These are phyloP conservation scores for Abrus precatorius DNA, from an alignment of 306 rosid species.

Conservation along the genomic window DNA sequence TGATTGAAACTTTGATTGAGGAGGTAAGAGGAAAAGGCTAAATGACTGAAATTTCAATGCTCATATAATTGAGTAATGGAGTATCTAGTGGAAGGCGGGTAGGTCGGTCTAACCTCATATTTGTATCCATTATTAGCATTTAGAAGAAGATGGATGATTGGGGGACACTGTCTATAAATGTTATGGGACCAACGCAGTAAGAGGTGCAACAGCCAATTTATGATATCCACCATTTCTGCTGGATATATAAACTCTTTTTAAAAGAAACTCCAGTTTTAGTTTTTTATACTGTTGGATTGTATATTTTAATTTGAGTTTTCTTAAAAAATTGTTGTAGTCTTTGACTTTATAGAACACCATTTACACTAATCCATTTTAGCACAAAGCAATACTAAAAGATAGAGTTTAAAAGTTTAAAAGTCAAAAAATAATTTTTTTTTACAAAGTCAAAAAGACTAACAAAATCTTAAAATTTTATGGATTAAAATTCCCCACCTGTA, in stretches of 20 bases:
- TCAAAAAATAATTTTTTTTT: too few species aligned
- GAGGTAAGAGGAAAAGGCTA: not conserved
- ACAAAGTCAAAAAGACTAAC: too few species aligned
- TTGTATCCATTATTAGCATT: conserved; percentile 8
- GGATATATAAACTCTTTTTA: not conserved
- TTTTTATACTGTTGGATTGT: too few species aligned
- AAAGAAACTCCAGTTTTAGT: too few species aligned
- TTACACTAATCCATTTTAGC: too few species aligned
- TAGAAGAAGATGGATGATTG: conserved; percentile 19
- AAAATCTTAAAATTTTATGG: too few species aligned
- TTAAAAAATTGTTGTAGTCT: too few species aligned
- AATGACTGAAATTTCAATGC: not conserved
- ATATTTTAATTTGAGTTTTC: too few species aligned
- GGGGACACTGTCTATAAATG: conserved; percentile 36
- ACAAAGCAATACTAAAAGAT: too few species aligned
- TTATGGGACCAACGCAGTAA: conserved; percentile 45
- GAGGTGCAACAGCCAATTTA: conserved; percentile 18
- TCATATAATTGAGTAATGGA: not conserved
- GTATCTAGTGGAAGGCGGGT: not conserved
- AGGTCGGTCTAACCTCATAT: not conserved
- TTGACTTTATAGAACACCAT: too few species aligned
- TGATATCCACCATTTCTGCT: not conserved
- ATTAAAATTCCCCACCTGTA: too few species aligned
- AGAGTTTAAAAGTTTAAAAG: too few species aligned
- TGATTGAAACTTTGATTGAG: not conserved